Evolutionary conservation across 495 filamentous ascomycete genomes (phyloP), one percentile per base, ranked within the genome.

Genomic region (Letharia lupina): DNA sequence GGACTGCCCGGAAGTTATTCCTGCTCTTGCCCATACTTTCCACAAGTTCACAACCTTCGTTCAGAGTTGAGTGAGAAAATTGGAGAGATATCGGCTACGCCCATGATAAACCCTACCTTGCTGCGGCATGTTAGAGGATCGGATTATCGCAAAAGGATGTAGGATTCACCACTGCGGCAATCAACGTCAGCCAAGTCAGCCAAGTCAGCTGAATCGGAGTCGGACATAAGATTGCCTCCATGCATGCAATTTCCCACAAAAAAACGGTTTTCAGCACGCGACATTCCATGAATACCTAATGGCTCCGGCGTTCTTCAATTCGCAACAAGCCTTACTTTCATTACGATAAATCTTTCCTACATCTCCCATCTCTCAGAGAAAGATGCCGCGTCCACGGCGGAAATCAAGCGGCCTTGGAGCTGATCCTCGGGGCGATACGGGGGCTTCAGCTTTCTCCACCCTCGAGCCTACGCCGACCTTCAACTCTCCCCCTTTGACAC

Each of bases 351-450:
- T 11, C 2, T 15, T 56, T 56, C 31, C 6, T 11, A 6, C 4
- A 16, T 15, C 28, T 37, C 20, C 4, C 18, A 28, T 18, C 16
- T 13, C 23, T 40, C 28, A 31, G n/a, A 44, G 15, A 47, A 47
- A 37, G 5, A 66, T 61, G 64, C 58, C 76, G 67, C 80, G 80
- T 65, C 71, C 75, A 35, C 73, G 78, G 69, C 75, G 80, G 71
- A 78, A 73, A 62, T 82, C 81, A 44, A 81, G 77, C 70, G 76
- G 73, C 67, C 72, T 84, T 52, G 80, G 81, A 57, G 80, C 74
- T 64, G 80, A 82, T 67, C 81, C 81, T 64, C 77, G 78, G 65
- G 81, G 81, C 40, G 81, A 83, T 68, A 83, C 80, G 28, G 77
- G 78, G 61, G 80, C 77, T 18, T 77, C 81, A 56, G 80, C 81